Base-by-base conservation (phyloP, 305 asterid species). In the Fraxinus latifolia region DNA sequence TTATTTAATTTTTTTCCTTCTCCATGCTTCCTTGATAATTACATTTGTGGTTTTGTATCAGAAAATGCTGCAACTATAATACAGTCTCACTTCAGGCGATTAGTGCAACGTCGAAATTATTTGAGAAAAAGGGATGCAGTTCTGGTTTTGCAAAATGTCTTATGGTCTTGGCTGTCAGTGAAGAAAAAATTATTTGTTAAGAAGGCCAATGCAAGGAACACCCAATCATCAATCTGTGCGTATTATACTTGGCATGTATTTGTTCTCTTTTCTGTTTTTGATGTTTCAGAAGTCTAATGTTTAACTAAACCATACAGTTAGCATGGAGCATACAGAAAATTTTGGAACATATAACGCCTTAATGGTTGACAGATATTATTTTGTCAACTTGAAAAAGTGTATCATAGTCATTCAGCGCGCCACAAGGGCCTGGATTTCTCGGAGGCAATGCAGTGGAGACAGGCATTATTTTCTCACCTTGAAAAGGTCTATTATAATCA, bases 21-120 rank as follows among this genome's bases (percentile, higher is more conserved):
- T 25, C 15, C 32, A 8, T 68, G 39, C 19, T 77, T 33, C 83
- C 68, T 53, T 78, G 83, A 86, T 50, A n/a, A 76, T 78, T 33
- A 37, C 12, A 7, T 79, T 80, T 88, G 60, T 47, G 44, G 78
- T 80, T 32, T 76, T 78, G 75, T 85, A 84, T 58, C 94, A 96
- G 99, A 89, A 85, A 92, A 91, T 89, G 99, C 99, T 87, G 97
- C 99, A 53, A 90, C 83, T 82, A 88, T 94, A 42, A 91, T 96
- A 82, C 99, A 96, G 85, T 90, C 97, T 86, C 92, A 90, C 80
- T 90, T 88, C 74, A 93, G 94, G 82, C 89, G 88, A 68, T 80
- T 86, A 32, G 88, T 83, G 82, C 90, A 88, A 80, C 88, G 73
- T 9, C 90, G 78, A 78, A 88, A 85, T 76, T 92, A 90, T 86